Evolutionary conservation across 2,329 filamentous ascomycete species (phyloP), one percentile per base, ranked within the genome.

Genomic region (Talaromyces islandicus): DNA sequence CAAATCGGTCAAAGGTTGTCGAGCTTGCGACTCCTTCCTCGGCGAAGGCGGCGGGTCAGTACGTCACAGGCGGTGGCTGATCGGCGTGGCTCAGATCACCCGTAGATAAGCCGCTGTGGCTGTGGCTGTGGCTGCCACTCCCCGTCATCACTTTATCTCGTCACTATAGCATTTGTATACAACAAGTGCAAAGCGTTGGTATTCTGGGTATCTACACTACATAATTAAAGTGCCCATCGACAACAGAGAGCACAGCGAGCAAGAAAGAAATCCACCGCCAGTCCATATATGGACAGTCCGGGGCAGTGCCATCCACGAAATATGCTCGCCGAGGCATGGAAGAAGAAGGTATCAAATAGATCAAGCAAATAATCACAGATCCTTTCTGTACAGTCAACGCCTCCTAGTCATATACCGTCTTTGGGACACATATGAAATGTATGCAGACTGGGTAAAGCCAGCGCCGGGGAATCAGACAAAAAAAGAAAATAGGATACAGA

Each of bases 201-300:
- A 55, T 55, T 52, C 48, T 54, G 56, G 56, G 60, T 62, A 62
- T 62, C 60, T 62, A 62, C 60, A 62, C 56, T 58, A 62, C 56
- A 62, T 53, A 51, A 52, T 59, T 56, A 62, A 56, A 27, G 10
- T 29, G 52, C 58, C 48, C n/a, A 19, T 30, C 43, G 1, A 51
- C 27, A 57, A 48, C 43, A 50, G 19, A 51, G 46, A 32, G 9
- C 41, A 21, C 19, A 10, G 27, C 55, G 17, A 43, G 27, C n/a
- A n/a, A 57, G 32, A 14, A n/a, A 10, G 17, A 14, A 30, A 51
- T 32, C 19, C 43, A 25, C 43, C 43, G 29, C 21, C 17, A 56
- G 48, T 43, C 24, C 14, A n/a, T n/a, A 17, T 35, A 38, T n/a
- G 35, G n/a, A 38, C 6, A 38, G 35, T 38, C 35, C 17, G 17